Evolutionary conservation across 768 basidiomycete genomes (phyloP).

Genomic region (Macrolepiota dolichaula): DNA sequence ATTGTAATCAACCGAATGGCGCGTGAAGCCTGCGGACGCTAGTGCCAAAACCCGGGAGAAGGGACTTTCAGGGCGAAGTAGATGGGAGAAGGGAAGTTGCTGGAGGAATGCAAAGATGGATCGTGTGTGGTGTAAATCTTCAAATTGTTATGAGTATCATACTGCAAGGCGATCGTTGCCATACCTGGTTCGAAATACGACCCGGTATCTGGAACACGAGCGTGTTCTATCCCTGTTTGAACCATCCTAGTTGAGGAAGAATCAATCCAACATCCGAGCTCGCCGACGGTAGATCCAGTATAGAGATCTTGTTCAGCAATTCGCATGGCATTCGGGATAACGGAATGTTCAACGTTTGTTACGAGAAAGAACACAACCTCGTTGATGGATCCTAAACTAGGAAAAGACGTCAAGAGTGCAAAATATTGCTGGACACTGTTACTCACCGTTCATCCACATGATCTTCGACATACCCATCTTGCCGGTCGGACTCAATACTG

Average conservation of each 20-base stretch:
- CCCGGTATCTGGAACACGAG: slow-evolving; percentile 50
- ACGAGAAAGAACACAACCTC: slow-evolving; percentile 74
- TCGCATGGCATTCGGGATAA: slow-evolving; percentile 32
- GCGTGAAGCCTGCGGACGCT: slow-evolving; percentile 54
- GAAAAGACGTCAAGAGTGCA: neutral
- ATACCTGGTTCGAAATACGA: slow-evolving; percentile 51
- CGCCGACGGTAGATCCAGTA: slow-evolving; percentile 55
- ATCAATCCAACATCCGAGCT: slow-evolving; percentile 87
- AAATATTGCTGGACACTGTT: neutral
- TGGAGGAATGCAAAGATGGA: slow-evolving; percentile 22
- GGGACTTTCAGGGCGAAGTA: slow-evolving; percentile 31
- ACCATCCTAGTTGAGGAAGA: slow-evolving; percentile 66
- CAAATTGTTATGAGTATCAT: neutral
- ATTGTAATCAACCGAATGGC: slow-evolving; percentile 53
- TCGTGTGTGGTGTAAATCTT: slow-evolving; percentile 17
- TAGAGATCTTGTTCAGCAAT: slow-evolving; percentile 39
- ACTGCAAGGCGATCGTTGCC: slow-evolving; percentile 6
- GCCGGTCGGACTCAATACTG: slow-evolving; percentile 29
- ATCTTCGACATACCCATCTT: slow-evolving; percentile 24
- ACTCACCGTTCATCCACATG: slow-evolving; percentile 20
- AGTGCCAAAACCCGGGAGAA: slow-evolving; percentile 53
- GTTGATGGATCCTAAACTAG: slow-evolving; percentile 3
- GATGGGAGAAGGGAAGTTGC: slow-evolving; percentile 18
- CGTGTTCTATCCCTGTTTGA: slow-evolving; percentile 76
- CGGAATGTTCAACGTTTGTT: slow-evolving; percentile 69